A percentile compares a stretch with the other conserved stretches of the same genome.
Evolutionary conservation across 495 filamentous ascomycete genomes (phyloP).

Genomic region (Trichoderma parareesei): DNA sequence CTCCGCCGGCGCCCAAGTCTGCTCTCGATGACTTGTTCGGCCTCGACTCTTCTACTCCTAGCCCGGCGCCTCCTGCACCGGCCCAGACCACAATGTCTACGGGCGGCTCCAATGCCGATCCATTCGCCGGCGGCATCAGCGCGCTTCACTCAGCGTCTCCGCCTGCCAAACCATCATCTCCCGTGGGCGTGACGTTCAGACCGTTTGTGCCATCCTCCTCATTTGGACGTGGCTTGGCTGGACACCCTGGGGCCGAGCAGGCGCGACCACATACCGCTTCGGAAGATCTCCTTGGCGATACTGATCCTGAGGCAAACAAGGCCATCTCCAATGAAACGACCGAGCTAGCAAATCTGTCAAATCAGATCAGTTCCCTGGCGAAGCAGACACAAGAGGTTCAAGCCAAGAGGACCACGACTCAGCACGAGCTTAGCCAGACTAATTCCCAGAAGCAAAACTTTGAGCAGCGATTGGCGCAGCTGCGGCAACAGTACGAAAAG

Average conservation of each 20-base stretch:
- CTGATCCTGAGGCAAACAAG: constrained; percentile 81
- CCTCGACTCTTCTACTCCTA: constrained; percentile 58
- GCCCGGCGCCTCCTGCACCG: constrained; percentile 40
- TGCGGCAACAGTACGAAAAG: constrained; percentile 82
- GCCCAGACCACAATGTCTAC: constrained; percentile 59
- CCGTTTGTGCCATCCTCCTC: constrained; percentile 86
- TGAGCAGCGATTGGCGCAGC: constrained; percentile 74
- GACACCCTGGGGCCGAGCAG: constrained; percentile 71
- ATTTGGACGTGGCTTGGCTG: constrained; percentile 75
- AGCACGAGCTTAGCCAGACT: constrained; percentile 69
- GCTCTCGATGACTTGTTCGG: constrained; percentile 90
- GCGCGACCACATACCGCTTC: constrained; percentile 46
- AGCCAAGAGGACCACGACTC: constrained; percentile 63
- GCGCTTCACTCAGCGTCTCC: constrained; percentile 43
- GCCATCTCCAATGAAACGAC: constrained; percentile 80
- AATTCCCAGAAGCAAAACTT: constrained; percentile 85
- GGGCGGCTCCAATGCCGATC: constrained; percentile 58
- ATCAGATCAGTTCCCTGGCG: constrained; percentile 80
- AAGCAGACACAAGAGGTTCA: constrained; percentile 93
- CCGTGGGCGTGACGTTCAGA: constrained; percentile 55
- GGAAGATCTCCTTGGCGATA: constrained; percentile 92
- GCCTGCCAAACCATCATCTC: constrained; percentile 36
- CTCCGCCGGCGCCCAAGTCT: constrained; percentile 53
- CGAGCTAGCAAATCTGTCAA: constrained; percentile 93
- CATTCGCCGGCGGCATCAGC: constrained; percentile 44